Percentiles rank a stretch among this genome's conserved stretches.
These are phyloP conservation scores for Halenospora varia DNA, from an alignment of 495 filamentous ascomycete species.

Conservation along the genomic window DNA sequence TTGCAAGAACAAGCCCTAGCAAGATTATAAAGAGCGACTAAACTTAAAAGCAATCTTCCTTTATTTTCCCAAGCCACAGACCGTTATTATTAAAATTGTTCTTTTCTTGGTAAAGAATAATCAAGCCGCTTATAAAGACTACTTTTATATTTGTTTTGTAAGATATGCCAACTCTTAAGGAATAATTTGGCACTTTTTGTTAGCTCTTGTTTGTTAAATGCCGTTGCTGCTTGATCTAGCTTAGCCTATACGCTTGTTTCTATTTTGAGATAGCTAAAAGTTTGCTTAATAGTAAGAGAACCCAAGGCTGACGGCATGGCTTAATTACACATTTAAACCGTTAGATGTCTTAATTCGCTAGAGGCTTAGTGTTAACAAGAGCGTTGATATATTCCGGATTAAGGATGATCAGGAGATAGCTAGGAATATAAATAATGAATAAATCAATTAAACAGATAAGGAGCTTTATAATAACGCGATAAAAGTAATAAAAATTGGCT, in stretches of 20 bases:
- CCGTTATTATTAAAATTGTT: too few relatives aligned
- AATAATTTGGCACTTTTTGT: neutral
- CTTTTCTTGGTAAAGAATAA: too few relatives aligned
- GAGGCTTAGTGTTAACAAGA: too few relatives aligned
- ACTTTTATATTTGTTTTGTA: neutral
- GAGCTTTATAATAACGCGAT: too few relatives aligned
- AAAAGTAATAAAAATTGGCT: too few relatives aligned
- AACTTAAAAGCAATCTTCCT: neutral
- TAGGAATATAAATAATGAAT: too few relatives aligned
- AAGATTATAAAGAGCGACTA: neutral
- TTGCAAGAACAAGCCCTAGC: neutral
- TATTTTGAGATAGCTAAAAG: neutral
- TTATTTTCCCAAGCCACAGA: neutral
- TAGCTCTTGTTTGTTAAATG: neutral
- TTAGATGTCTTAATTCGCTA: too few relatives aligned
- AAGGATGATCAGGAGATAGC: too few relatives aligned
- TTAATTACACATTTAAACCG: too few relatives aligned
- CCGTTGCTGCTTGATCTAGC: neutral
- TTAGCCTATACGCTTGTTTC: neutral
- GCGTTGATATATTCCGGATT: too few relatives aligned
- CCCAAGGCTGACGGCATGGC: too few relatives aligned
- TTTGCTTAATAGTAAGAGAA: neutral
- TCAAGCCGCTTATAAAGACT: neutral
- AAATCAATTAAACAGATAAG: too few relatives aligned
- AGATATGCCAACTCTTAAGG: neutral